Base-by-base conservation (phyloP, 352 stramenopile species). In the Globisporangium canariense region DNA sequence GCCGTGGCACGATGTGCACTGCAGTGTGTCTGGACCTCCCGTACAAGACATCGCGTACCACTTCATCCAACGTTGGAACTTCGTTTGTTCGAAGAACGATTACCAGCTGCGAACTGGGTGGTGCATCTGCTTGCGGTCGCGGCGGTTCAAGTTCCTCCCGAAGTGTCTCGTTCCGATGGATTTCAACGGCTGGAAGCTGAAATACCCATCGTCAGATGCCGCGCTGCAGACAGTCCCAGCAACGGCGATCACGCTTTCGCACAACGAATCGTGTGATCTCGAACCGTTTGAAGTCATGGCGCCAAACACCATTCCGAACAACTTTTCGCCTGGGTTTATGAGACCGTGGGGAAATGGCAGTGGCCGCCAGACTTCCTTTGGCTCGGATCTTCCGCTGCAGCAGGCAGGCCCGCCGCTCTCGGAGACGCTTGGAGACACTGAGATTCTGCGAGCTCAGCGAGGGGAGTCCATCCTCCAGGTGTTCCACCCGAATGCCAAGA, bases 61-160 rank as follows among this genome's bases (percentile, higher is more conserved):
- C 66, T 97, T 97, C 49, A 94, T 97, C 55, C 86, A 97, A 67
- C 88, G 91, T 20, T 98, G 91, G 91, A 97, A 97, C 58, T 96
- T 93, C 50, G 84, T 93, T 16, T 93, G 84, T 16, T 91, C 85
- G 11, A 95, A 96, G 73, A 93, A 93, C 40, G 84, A 96, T 61
- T 93, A 93, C 67, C 81, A 93, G 60, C 62, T 96, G 50, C 81
- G 86, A 57, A 94, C 85, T 3, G 87, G 86, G 20, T 96, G 87
- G 86, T 96, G 87, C 62, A 93, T 96, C 61, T 96, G 87, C 65
- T 85, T 88, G 25, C 85, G 87, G 25, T 91, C 84, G 14, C 75
- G 86, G 32, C 82, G 87, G 1, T 94, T 96, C 63, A 93, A 92
- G 71, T 82, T 90, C 45, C 65, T 95, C 4, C 87, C 87, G 0